Base-by-base conservation (phyloP, 2,329 filamentous ascomycete species). In the Penicillium oxalicum region DNA sequence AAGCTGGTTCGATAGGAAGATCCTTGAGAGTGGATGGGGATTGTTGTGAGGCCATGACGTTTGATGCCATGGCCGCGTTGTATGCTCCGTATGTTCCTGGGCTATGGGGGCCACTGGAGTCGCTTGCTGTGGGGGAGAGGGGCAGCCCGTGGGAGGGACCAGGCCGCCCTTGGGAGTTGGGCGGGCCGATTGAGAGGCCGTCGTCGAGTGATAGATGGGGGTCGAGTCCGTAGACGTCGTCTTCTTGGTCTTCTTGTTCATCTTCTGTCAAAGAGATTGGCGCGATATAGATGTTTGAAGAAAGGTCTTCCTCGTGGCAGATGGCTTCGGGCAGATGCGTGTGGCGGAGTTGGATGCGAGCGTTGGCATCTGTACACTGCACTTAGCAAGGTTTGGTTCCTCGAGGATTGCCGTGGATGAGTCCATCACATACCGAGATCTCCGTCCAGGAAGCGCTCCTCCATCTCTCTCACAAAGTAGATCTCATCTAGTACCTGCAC, bases 401-500 rank as follows among this genome's bases (percentile, higher is more conserved):
- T 4, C 4, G 12, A 18, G 1, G 2, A 28, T 25, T 4, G 1
- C 3, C 18, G 5, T 8, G 9, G 11, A 9, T 5, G 9, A 50
- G 32, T 37, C 29, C n/a, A 26, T 12, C 4, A 47, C 53, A 37
- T 58, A 68, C 65, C 62, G 18, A 63, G 61, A 25, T 60, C 48
- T 12, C 62, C 63, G 9, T 64, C 51, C 3, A 67, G 52, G 35
- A 56, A 68, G 13, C 47, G 51, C 37, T 68, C 65, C 44, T 68
- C 65, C 52, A 65, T 61, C 9, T 59, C 57, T 12, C 65, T 61
- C 4, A 68, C 65, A 25, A 57, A 60, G 47, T 68, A 68, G 38
- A 68, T 67, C 47, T 68, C 65, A 40, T 66, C 64, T 1, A 68
- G 55, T 4, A 68, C 60, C 18, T 61, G 58, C 4, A 67, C 50